Evolutionary conservation across 768 basidiomycete genomes (phyloP).

Genomic region (Cystobasidiopsis lactophilus): DNA sequence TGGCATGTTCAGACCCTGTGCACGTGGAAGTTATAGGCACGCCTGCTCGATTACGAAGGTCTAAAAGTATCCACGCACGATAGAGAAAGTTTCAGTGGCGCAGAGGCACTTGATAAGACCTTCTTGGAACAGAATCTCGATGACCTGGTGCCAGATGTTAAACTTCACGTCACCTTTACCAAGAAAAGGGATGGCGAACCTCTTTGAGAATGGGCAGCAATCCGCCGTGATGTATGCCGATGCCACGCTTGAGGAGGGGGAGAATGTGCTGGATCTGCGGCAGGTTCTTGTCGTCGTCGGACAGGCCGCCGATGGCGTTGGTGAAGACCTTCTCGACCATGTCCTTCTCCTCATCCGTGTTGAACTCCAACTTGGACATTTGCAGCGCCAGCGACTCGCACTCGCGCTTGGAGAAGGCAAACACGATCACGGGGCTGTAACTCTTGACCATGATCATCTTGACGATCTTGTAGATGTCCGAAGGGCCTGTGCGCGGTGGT

Average conservation of each 20-base stretch:
- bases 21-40: slow-evolving; percentile 17
- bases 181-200: neutral
- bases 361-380: slow-evolving; percentile 91
- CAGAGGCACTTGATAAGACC: slow-evolving; percentile 94
- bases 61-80: slow-evolving; percentile 26
- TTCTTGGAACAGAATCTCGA: slow-evolving; percentile 96
- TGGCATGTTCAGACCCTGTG: slow-evolving; percentile 69
- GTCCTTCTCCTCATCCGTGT: slow-evolving; percentile 72
- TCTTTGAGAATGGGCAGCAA: slow-evolving; percentile 93
- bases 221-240: slow-evolving; percentile 95
- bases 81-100: slow-evolving; percentile 96
- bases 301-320: slow-evolving; percentile 75
- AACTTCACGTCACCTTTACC: neutral
- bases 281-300: slow-evolving; percentile 63
- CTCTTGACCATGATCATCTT: slow-evolving; percentile 96
- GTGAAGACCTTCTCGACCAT: slow-evolving; percentile 70
- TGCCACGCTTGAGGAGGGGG: slow-evolving; percentile 78
- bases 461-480: slow-evolving; percentile 92
- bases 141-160: slow-evolving; percentile 31
- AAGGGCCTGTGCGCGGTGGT: slow-evolving; percentile 38
- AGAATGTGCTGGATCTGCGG: slow-evolving; percentile 84
- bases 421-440: slow-evolving; percentile 94
- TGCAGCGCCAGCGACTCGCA: slow-evolving; percentile 80
- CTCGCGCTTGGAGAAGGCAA: slow-evolving; percentile 94
- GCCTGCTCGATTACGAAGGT: too few species aligned